phyloP scores from a whole-genome alignment of 2,329 filamentous ascomycete species.

The Apiospora marii region DNA sequence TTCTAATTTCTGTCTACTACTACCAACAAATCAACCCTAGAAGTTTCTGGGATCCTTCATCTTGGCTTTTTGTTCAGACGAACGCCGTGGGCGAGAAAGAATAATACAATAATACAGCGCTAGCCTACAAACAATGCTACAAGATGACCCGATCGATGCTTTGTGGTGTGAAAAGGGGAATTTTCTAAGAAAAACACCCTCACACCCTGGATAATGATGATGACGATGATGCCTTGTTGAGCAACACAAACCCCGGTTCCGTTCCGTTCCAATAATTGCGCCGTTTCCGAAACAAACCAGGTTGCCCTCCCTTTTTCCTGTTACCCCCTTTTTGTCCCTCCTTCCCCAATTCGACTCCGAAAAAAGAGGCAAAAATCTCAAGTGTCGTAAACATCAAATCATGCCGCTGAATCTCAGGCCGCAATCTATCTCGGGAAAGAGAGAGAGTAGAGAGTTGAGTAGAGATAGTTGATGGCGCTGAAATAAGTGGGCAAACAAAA shows the following conservation, averaged over 20 bases:
- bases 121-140: constrained; percentile 15
- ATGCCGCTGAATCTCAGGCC: neutral
- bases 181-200: neutral
- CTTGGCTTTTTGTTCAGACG: neutral
- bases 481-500: neutral
- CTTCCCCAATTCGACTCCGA: neutral
- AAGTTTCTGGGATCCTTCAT: neutral
- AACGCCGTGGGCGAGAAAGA: neutral
- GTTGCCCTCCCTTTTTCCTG: neutral
- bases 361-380: neutral
- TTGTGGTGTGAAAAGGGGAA: neutral
- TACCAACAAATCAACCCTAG: neutral
- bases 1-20: neutral
- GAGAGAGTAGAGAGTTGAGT: neutral
- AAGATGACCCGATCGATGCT: neutral
- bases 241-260: neutral
- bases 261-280: neutral
- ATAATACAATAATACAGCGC: neutral
- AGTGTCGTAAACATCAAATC: constrained; percentile 12
- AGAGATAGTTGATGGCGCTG: neutral
- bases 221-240: neutral
- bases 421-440: neutral
- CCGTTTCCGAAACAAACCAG: neutral
- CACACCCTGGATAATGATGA: neutral
- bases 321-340: neutral